Conservation (phyloP, 2,329 filamentous ascomycete species). For the Beauveria rudraprayagi region DNA sequence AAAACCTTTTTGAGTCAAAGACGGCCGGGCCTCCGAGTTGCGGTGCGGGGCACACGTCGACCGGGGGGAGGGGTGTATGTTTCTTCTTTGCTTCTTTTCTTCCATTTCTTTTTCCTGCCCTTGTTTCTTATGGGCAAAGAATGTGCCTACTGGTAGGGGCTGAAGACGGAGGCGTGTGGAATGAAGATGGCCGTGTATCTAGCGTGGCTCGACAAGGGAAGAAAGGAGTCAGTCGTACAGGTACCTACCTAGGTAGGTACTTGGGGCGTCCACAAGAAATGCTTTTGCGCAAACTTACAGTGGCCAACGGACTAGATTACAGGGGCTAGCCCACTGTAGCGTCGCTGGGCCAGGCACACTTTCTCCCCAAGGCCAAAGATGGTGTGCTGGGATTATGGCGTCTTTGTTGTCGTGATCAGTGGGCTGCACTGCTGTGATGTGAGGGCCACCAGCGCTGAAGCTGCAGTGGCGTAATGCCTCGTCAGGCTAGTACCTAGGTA, state of each 20-base stretch:
- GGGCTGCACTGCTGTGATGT: too few relatives aligned
- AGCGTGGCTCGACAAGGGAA: background rate
- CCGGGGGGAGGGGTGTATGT: conserved; percentile 5
- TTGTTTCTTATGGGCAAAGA: background rate
- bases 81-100: conserved; percentile 12
- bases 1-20: conserved; percentile 8
- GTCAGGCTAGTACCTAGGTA: too few relatives aligned
- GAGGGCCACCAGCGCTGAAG: background rate
- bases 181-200: conserved; percentile 2
- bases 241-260: background rate
- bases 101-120: conserved; percentile 5
- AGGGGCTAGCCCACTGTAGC: background rate
- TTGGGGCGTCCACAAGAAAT: background rate
- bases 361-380: background rate
- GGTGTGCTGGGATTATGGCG: background rate
- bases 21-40: conserved; percentile 6
- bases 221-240: background rate
- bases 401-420: background rate
- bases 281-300: background rate
- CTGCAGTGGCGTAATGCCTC: background rate
- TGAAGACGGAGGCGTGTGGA: conserved; percentile 1
- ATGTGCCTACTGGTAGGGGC: background rate
- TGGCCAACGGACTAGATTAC: background rate
- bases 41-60: conserved; percentile 1
- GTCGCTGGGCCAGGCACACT: background rate